Conservation (phyloP, 345 rosid genomes). For the Noccaea bulbosa region DNA sequence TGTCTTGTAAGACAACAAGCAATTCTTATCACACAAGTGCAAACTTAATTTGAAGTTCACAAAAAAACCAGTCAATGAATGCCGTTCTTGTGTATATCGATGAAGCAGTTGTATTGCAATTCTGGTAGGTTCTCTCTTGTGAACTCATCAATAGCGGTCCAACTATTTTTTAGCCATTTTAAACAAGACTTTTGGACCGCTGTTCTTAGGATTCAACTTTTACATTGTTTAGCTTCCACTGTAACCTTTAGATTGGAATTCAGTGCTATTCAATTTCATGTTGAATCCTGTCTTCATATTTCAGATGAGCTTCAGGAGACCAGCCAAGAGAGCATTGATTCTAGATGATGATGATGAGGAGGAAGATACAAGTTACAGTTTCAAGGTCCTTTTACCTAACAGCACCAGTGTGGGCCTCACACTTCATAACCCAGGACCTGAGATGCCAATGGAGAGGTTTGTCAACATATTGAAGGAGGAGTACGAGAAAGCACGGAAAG, state of each 20-base stretch:
- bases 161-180: background rate
- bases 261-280: background rate
- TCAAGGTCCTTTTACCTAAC: constrained; percentile 61
- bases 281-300: constrained; percentile 14
- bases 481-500: constrained; percentile 34
- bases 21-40: background rate
- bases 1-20: constrained; percentile 4
- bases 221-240: constrained; percentile 21
- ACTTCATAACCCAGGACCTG: constrained; percentile 29
- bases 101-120: background rate
- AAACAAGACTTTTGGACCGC: background rate
- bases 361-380: constrained; percentile 34
- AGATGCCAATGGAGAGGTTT: constrained; percentile 48
- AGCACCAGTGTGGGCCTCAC: constrained; percentile 48
- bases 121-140: background rate
- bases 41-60: background rate
- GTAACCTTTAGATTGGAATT: background rate
- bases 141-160: background rate
- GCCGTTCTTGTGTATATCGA: background rate
- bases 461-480: constrained; percentile 43
- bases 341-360: constrained; percentile 27
- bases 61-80: background rate
- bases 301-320: constrained; percentile 31
- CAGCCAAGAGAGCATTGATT: constrained; percentile 36
- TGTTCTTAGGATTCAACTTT: background rate